A percentile compares a stretch with the other conserved stretches of the same genome.
Conservation (phyloP, 2,329 filamentous ascomycete genomes). For the Colletotrichum sp. region DNA sequence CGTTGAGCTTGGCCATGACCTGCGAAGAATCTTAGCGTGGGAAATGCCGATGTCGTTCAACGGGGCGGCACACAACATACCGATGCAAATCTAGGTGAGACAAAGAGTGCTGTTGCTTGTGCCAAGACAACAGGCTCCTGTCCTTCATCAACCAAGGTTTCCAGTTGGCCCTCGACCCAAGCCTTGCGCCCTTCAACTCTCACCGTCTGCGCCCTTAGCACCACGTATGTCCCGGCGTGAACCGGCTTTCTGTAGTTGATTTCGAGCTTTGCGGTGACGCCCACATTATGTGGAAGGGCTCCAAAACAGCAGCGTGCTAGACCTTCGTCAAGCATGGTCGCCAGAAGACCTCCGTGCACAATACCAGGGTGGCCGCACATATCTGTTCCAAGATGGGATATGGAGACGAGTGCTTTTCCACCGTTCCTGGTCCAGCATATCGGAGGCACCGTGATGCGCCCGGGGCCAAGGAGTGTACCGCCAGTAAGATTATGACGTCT, state of each 20-base stretch:
- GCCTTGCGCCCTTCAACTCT: slow-evolving; percentile 93
- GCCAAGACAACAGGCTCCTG: slow-evolving; percentile 72
- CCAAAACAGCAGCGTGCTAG: slow-evolving; percentile 87
- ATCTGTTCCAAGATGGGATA: slow-evolving; percentile 79
- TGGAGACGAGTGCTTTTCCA: slow-evolving; percentile 72
- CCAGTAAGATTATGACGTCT: slow-evolving; percentile 80
- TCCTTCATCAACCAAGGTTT: slow-evolving; percentile 70
- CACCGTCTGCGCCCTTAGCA: slow-evolving; percentile 78
- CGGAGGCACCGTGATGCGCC: slow-evolving; percentile 81
- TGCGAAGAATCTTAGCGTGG: slow-evolving; percentile 13
- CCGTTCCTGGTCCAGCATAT: slow-evolving; percentile 75
- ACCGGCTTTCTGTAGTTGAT: slow-evolving; percentile 84
- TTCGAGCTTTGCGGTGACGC: slow-evolving; percentile 85
- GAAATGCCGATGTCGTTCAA: neutral
- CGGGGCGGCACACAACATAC: slow-evolving; percentile 50
- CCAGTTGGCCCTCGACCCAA: slow-evolving; percentile 88
- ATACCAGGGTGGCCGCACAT: slow-evolving; percentile 91
- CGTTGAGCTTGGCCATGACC: slow-evolving; percentile 33
- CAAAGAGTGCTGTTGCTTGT: slow-evolving; percentile 85
- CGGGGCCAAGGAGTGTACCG: slow-evolving; percentile 76
- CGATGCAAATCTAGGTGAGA: slow-evolving; percentile 84
- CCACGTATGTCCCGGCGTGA: slow-evolving; percentile 75
- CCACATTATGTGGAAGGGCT: slow-evolving; percentile 83
- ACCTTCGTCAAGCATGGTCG: slow-evolving; percentile 92
- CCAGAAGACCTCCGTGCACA: slow-evolving; percentile 87